Base-by-base conservation (phyloP, 805 yeast species). In the Wickerhamiella spandovensis region DNA sequence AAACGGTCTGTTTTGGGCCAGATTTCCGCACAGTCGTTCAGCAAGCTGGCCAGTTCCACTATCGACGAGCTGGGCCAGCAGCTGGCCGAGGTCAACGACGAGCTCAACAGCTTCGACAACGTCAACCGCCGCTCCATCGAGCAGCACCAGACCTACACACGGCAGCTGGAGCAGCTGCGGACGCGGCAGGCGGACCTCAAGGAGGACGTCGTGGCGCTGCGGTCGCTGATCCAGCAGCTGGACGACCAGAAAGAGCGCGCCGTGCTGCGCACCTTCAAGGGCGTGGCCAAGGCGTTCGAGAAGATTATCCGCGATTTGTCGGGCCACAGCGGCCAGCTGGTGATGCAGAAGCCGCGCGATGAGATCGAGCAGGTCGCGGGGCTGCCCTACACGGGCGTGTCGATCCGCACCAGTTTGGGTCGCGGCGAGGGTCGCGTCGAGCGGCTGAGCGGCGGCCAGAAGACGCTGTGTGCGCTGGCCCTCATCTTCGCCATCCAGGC, bases 391-490 rank as follows among this genome's bases (percentile, higher is more conserved):
- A 70, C 72, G 10, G 97, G 97, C 22, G 87, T 90, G 2, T 77
- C 94, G 0, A 85, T 92, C 49, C 73, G 82, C 9, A 97, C 89
- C 2, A 85, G 96, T 0, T 90, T 90, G 72, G 90, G 87, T 63
- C 82, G 94, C 9, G 81, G 81, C 61, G 96, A 88, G 57, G 84
- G 82, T 53, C 74, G 84, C 54, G 82, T 90, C 51, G 95, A 87
- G 63, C 97, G 89, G 63, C 71, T 92, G 17, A 86, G 96, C 1
- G 98, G 98, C 41, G 98, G 98, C 10, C 98, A 92, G 62, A 90
- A 90, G 64, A 84, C 97, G 0, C 70, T 92, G n/a, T 89, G 97
- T 71, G 97, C 98, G 0, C 79, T 92, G 57, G 89, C 97, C 0
- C 74, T 92, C 47, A 89, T 92, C 56, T 73, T 92, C 51, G 97